phyloP scores from a whole-genome alignment of 208 protist species.

The Trypanosoma vivax region DNA sequence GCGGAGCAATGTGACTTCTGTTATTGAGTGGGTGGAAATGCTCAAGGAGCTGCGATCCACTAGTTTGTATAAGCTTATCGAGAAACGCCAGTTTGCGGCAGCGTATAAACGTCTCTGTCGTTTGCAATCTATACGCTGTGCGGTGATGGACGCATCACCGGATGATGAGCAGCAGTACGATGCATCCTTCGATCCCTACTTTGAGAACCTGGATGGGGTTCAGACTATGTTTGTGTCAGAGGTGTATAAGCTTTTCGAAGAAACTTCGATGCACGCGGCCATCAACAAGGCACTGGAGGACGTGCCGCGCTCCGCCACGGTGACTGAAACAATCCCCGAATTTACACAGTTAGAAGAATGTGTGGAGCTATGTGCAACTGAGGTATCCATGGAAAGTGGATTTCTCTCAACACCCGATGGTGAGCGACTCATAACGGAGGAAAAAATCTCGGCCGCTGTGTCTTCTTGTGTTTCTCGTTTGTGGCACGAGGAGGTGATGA shows the following conservation, averaged over 20 bases:
- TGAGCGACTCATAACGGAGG: constrained; percentile 52
- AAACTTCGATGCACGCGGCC: constrained; percentile 62
- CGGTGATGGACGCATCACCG: constrained; percentile 56
- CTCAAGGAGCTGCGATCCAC: constrained; percentile 79
- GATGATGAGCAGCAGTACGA: constrained; percentile 53
- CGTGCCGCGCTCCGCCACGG: constrained; percentile 12
- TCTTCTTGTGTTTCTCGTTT: constrained; percentile 45
- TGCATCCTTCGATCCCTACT: constrained; percentile 82
- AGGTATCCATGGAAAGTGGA: constrained; percentile 27
- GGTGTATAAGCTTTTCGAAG: constrained; percentile 50
- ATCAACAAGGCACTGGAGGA: constrained; percentile 77
- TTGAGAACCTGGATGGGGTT: constrained; percentile 76
- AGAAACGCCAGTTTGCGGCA: constrained; percentile 44
- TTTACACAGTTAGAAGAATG: constrained; percentile 74
- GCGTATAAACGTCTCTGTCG: constrained; percentile 61
- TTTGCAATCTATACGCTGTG: constrained; percentile 67
- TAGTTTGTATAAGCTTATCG: constrained; percentile 52
- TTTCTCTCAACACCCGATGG: constrained; percentile 47
- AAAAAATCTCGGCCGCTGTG: constrained; percentile 40
- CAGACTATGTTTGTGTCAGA: constrained; percentile 61
- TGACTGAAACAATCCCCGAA: constrained; percentile 25
- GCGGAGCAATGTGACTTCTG: constrained; percentile 71
- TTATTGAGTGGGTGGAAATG: constrained; percentile 76
- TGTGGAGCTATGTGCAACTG: constrained; percentile 53
- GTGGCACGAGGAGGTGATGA: constrained; percentile 83